A percentile compares a stretch with the other conserved stretches of the same genome.
These are phyloP conservation scores for Triticum timopheevii DNA, from an alignment of 176 grass and related monocot species.

Conservation along the genomic window DNA sequence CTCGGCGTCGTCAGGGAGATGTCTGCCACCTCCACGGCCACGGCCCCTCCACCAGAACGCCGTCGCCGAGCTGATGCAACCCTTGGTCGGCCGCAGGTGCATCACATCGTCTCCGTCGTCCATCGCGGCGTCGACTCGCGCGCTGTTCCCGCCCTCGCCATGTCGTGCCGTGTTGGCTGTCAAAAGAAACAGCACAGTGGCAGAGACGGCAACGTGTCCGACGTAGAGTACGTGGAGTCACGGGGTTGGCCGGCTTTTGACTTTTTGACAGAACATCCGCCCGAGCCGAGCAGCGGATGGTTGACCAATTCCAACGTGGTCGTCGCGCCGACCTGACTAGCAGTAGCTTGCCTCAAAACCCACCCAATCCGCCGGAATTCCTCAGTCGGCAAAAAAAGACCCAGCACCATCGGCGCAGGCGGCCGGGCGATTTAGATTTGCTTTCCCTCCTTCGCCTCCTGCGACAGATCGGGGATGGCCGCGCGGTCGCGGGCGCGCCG, in stretches of 20 bases:
- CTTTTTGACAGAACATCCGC: neutral
- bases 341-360: neutral
- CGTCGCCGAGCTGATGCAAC: neutral
- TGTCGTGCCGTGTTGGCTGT: neutral
- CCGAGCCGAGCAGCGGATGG: neutral
- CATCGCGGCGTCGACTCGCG: too few species aligned
- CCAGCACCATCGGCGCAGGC: neutral
- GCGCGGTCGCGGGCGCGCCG: constrained; percentile 32
- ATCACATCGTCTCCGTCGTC: neutral
- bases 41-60: too few species aligned
- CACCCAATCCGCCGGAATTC: neutral
- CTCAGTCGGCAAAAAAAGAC: neutral
- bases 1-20: neutral
- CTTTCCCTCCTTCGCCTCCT: neutral
- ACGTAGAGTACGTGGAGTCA: neutral
- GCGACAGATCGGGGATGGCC: constrained; percentile 28
- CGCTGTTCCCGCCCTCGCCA: neutral
- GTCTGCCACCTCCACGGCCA: neutral
- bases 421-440: neutral
- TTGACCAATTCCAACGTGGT: neutral
- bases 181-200: too few species aligned
- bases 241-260: neutral
- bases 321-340: neutral
- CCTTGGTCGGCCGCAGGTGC: neutral
- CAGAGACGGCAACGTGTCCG: neutral